These are phyloP conservation scores for Starmerella lactis-condensi DNA, from an alignment of 805 yeast genomes.

Conservation along the genomic window DNA sequence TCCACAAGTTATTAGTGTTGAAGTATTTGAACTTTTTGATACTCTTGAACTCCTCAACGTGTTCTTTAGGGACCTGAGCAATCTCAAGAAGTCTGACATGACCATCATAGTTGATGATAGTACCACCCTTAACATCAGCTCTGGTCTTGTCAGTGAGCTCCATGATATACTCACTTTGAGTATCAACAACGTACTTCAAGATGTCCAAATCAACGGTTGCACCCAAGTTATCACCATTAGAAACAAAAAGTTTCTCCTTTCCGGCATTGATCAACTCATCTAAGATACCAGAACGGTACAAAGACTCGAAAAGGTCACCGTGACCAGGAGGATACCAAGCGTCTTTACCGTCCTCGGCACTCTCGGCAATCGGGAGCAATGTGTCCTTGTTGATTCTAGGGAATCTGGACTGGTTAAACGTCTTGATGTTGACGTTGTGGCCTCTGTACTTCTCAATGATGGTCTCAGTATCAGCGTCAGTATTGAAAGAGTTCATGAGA, in stretches of 20 bases:
- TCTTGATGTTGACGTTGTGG: conserved; percentile 82
- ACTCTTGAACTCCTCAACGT: conserved; percentile 92
- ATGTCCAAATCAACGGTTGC: conserved; percentile 91
- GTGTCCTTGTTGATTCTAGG: conserved; percentile 94
- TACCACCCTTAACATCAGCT: conserved; percentile 99
- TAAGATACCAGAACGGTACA: conserved; percentile 77
- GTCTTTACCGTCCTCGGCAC: conserved; percentile 52
- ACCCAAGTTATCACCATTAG: conserved; percentile 96
- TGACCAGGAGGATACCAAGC: conserved; percentile 99
- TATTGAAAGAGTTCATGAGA: conserved; percentile 96
- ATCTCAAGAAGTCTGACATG: conserved; percentile 85
- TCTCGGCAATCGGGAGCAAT: conserved; percentile 80
- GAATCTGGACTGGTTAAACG: conserved; percentile 94
- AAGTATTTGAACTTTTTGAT: conserved; percentile 95
- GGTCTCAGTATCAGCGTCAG: conserved; percentile 86
- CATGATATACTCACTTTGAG: conserved; percentile 89
- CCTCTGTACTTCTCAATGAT: conserved; percentile 93
- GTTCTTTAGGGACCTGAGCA: conserved; percentile 97
- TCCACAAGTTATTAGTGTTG: conserved; percentile 97
- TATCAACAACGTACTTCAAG: conserved; percentile 78
- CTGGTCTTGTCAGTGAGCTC: conserved; percentile 96
- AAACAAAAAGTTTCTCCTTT: conserved; percentile 83
- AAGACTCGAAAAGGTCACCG: conserved; percentile 87
- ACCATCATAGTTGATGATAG: conserved; percentile 89
- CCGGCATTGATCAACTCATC: conserved; percentile 81